These are phyloP conservation scores for Hymenoscyphus linearis DNA, from an alignment of 2,329 filamentous ascomycete species.

Conservation along the genomic window DNA sequence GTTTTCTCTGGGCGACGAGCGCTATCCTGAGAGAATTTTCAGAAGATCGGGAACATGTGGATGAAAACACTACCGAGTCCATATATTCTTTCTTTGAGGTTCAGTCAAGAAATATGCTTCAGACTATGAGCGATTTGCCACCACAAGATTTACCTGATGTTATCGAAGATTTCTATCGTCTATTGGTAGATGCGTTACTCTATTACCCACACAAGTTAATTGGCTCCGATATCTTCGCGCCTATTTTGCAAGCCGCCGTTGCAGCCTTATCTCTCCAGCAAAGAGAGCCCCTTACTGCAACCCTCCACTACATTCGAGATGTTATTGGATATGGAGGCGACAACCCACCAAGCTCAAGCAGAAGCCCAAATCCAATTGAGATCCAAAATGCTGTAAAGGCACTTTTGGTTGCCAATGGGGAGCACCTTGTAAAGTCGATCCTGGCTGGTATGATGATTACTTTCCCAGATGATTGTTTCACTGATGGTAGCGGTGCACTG, in stretches of 20 bases:
- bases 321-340: slow-evolving; percentile 82
- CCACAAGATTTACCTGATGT: slow-evolving; percentile 55
- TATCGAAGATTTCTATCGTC: slow-evolving; percentile 75
- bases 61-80: slow-evolving; percentile 72
- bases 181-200: slow-evolving; percentile 84
- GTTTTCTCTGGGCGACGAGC: slow-evolving; percentile 97
- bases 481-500: slow-evolving; percentile 89
- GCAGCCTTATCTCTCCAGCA: slow-evolving; percentile 86
- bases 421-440: slow-evolving; percentile 77
- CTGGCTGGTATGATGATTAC: slow-evolving; percentile 99
- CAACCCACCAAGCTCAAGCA: slow-evolving; percentile 59
- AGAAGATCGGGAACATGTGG: slow-evolving; percentile 79
- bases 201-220: slow-evolving; percentile 87
- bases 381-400: slow-evolving; percentile 69
- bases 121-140: slow-evolving; percentile 80
- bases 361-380: slow-evolving; percentile 58
- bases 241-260: slow-evolving; percentile 82
- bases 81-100: slow-evolving; percentile 95
- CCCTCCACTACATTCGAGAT: slow-evolving; percentile 88
- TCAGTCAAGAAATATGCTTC: slow-evolving; percentile 83
- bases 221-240: slow-evolving; percentile 69
- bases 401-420: slow-evolving; percentile 65
- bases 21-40: slow-evolving; percentile 94
- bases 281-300: slow-evolving; percentile 83
- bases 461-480: slow-evolving; percentile 92